Evolutionary conservation across 2,329 filamentous ascomycete species (phyloP), one percentile per base, ranked within the genome.

Genomic region (Alternaria atra): DNA sequence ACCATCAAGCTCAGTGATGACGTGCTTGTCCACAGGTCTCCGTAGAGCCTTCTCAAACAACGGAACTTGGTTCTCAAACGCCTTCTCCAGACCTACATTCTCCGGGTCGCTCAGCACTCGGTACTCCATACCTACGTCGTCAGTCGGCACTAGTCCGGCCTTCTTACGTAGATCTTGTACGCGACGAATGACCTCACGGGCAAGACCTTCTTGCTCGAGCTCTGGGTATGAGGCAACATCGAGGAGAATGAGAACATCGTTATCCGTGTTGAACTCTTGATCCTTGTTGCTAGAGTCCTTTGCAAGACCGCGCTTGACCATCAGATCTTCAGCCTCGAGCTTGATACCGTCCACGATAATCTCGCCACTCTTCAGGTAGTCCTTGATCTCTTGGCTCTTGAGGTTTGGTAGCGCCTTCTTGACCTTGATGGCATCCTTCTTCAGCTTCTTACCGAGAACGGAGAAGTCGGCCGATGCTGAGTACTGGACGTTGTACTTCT

Each of bases 81-180:
- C 89, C 55, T 85, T 84, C 58, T 85, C 87, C 25, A 97, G 79
- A 5, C 92, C 92, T 60, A 94, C 85, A 44, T 87, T 85, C 2
- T 95, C 91, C 0, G 92, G 91, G 74, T 97, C 93, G 7, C 87
- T 85, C 50, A 96, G 81, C 5, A 98, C 88, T 59, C 85, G 85
- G 81, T 97, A 98, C 79, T 96, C 91, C 91, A 99, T 97, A 81
- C 91, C 92, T 64, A 99, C 90, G 74, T 98, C 95, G 74, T 99
- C 95, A 0, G 94, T 98, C 1, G 93, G 89, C 65, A 94, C 88
- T 53, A 99, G 84, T 0, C 93, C 93, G 7, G 94, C 94, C 83
- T 95, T 95, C 87, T 99, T 99, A 67, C 95, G 89, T 64, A 98
- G 84, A 68, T 92, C 88, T 81, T 99, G 95, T 23, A 99, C 91